A percentile compares a stretch with the other conserved stretches of the same genome.
phyloP scores from a whole-genome alignment of 2,329 filamentous ascomycete species.

The Didymella pinodella region DNA sequence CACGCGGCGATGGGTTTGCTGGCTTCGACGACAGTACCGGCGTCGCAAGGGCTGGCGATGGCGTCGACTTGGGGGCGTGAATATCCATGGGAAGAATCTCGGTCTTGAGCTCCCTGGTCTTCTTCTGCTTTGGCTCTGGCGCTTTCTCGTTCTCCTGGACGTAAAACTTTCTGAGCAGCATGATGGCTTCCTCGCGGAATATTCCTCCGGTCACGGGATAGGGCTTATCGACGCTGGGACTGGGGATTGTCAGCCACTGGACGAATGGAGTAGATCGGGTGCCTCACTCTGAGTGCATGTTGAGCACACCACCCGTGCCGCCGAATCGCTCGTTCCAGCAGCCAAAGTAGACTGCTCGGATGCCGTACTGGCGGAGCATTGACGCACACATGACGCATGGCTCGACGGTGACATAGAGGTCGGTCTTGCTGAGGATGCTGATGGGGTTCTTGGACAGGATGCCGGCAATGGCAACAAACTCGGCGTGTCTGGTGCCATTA shows the following conservation, averaged over 20 bases:
- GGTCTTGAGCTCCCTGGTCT: constrained; percentile 69
- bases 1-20: background rate
- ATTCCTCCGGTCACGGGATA: constrained; percentile 88
- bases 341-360: constrained; percentile 92
- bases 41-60: constrained; percentile 28
- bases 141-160: constrained; percentile 95
- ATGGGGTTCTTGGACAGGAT: constrained; percentile 71
- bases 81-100: constrained; percentile 60
- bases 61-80: constrained; percentile 46
- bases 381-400: constrained; percentile 99
- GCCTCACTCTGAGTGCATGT: constrained; percentile 74
- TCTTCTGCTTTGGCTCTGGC: constrained; percentile 70
- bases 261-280: background rate
- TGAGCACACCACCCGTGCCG: constrained; percentile 91
- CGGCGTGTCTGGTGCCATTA: constrained; percentile 86
- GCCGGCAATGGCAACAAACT: constrained; percentile 84
- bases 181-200: constrained; percentile 91
- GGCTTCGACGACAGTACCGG: constrained; percentile 22
- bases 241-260: constrained; percentile 41
- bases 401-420: constrained; percentile 96
- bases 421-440: constrained; percentile 73
- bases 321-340: constrained; percentile 97
- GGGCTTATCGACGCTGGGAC: constrained; percentile 74
- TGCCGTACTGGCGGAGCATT: constrained; percentile 84
- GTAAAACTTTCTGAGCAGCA: constrained; percentile 90